Evolutionary conservation across 495 filamentous ascomycete species (phyloP), one percentile per base, ranked within the genome.

Genomic region (Aspergillus haitiensis): DNA sequence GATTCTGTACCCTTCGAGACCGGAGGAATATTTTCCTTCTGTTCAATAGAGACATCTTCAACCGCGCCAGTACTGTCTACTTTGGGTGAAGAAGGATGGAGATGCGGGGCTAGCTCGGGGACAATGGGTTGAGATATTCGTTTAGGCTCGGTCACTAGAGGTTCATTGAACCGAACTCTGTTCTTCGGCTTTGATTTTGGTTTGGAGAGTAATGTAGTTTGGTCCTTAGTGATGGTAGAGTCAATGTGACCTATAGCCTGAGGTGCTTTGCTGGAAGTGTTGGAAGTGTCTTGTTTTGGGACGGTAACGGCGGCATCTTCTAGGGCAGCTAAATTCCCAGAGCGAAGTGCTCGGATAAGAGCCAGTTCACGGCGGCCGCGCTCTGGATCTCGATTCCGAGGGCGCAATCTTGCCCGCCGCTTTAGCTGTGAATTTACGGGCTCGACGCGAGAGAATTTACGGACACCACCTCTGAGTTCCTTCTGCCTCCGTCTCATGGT

Each of bases 11-110:
- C 27, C 9, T 37, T 31, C n/a, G 44, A 8, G 13, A 15, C 13
- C 9, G 62, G 58, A 1, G 54, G 57, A 7, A 60, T 55, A 16
- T 64, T 64, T 48, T 64, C 56, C 34, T 60, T 61, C 32, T 61
- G 45, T 16, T 61, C 53, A 15, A 40, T 52, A 16, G 31, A 36
- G n/a, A 31, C 9, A 37, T 56, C 33, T 16, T 37, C 45, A 21
- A 31, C 13, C 5, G 16, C 9, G 3, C 9, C 15, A 8, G 45
- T 7, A n/a, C 15, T 35, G 7, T 31, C 16, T 31, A n/a, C 16
- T 13, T 50, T 50, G 7, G 34, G 36, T 11, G 52, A 18, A 15
- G 52, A 52, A 12, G 55, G 40, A 35, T 48, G 48, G 36, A 62
- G 32, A 12, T 55, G 35, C 13, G 50, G 50, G 5, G 59, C 59